Conservation (phyloP, 1,139 yeast species). For the Debaryomyces singareniensis region DNA sequence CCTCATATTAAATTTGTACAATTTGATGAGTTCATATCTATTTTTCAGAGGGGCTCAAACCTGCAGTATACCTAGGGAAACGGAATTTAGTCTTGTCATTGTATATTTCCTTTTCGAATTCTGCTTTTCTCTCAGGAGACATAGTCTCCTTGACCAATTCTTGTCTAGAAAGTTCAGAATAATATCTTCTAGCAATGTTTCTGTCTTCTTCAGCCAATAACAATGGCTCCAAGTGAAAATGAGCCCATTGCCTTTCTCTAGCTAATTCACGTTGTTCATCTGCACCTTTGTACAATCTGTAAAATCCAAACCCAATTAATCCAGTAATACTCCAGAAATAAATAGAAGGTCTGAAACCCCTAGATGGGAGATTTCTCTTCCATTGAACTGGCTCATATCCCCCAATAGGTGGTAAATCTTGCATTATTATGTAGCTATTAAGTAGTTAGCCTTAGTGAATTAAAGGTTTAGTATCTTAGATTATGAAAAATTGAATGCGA, state of each 20-base stretch:
- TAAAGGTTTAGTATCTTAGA: too few relatives aligned
- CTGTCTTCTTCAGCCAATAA: conserved; percentile 81
- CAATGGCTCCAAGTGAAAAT: conserved; percentile 68
- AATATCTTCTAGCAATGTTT: conserved; percentile 66
- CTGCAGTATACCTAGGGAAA: conserved; percentile 41
- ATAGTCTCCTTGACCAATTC: conserved; percentile 41
- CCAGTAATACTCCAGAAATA: conserved; percentile 63
- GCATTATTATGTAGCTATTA: too few relatives aligned
- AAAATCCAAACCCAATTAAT: conserved; percentile 67
- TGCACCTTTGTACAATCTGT: conserved; percentile 59
- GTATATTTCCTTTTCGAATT: conserved; percentile 39
- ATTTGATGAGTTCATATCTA: too few relatives aligned
- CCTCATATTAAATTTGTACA: background rate
- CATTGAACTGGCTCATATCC: conserved; percentile 87
- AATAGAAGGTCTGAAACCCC: conserved; percentile 76
- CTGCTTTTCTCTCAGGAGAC: conserved; percentile 33
- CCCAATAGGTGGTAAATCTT: conserved; percentile 84
- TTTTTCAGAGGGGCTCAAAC: conserved; percentile 32
- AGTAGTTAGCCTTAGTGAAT: too few relatives aligned
- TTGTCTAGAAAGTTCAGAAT: conserved; percentile 65
- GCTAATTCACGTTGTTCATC: conserved; percentile 72
- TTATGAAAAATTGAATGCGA: conserved; percentile 7
- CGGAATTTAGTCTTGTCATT: conserved; percentile 42
- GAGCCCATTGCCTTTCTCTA: conserved; percentile 74
- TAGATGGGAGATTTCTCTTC: conserved; percentile 79